Conservation (phyloP, 805 yeast species). For the Candida ovalis region DNA sequence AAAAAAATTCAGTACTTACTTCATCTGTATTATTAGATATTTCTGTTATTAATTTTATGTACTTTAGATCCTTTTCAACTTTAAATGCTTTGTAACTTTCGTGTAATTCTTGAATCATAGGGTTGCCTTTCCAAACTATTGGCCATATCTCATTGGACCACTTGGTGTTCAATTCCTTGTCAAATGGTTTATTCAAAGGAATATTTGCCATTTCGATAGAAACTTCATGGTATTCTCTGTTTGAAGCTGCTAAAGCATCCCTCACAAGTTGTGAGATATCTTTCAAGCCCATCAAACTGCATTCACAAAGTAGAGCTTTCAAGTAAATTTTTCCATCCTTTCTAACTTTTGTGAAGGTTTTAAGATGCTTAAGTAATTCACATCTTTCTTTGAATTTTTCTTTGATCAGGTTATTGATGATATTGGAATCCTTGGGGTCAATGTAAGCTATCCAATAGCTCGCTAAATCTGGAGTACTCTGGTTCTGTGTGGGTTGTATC, state of each 20-base stretch:
- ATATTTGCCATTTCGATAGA: constrained; percentile 32
- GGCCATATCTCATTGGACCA: constrained; percentile 86
- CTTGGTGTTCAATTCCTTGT: constrained; percentile 56
- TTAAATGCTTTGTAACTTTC: constrained; percentile 39
- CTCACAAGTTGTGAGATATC: constrained; percentile 27
- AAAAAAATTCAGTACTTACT: not conserved
- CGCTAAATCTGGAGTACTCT: constrained; percentile 28
- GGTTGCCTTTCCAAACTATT: constrained; percentile 89
- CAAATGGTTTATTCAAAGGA: constrained; percentile 63
- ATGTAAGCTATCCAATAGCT: constrained; percentile 44
- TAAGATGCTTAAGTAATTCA: constrained; percentile 40
- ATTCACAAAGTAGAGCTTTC: constrained; percentile 26
- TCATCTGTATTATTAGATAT: constrained; percentile 19
- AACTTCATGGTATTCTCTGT: not conserved
- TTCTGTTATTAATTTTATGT: constrained; percentile 29
- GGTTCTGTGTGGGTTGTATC: constrained; percentile 29
- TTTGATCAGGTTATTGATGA: constrained; percentile 24
- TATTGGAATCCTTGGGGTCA: constrained; percentile 32
- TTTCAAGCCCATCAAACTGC: constrained; percentile 38
- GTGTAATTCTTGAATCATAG: constrained; percentile 65
- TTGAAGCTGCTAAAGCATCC: constrained; percentile 11
- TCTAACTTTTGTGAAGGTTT: constrained; percentile 41
- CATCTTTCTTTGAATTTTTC: constrained; percentile 24
- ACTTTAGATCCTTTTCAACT: constrained; percentile 36
- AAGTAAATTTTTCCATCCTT: constrained; percentile 6